These are phyloP conservation scores for Penicillium aurantiogriseum DNA, from an alignment of 2,329 filamentous ascomycete genomes.

Conservation along the genomic window DNA sequence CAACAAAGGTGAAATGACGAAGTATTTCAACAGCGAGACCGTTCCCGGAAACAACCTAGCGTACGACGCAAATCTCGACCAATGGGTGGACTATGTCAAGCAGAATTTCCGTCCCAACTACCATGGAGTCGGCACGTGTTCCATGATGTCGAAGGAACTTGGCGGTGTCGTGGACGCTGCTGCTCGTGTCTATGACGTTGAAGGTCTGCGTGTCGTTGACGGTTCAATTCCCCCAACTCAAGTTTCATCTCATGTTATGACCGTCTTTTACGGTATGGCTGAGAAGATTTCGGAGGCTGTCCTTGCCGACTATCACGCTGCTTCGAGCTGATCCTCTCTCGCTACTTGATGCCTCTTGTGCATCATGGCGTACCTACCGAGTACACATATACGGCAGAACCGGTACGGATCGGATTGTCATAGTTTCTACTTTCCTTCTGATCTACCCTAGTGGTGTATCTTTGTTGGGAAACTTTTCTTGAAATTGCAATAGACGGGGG, in stretches of 20 bases:
- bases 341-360: background rate
- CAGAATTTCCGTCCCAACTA: constrained; percentile 30
- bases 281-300: constrained; percentile 24
- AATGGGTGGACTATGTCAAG: constrained; percentile 26
- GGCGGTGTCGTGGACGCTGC: constrained; percentile 35
- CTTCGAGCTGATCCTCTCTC: background rate
- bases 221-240: constrained; percentile 38
- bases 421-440: background rate
- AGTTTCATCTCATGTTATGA: constrained; percentile 33
- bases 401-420: background rate
- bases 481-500: background rate
- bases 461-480: background rate
- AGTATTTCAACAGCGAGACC: constrained; percentile 20
- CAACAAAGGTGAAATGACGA: constrained; percentile 17
- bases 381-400: background rate
- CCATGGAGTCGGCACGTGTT: constrained; percentile 33
- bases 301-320: constrained; percentile 11
- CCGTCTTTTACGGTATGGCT: constrained; percentile 32
- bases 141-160: constrained; percentile 33
- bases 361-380: background rate
- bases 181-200: constrained; percentile 31
- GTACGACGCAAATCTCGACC: constrained; percentile 19
- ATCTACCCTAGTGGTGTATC: background rate
- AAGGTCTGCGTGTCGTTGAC: constrained; percentile 38
- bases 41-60: constrained; percentile 15